Percentiles rank a stretch among this genome's conserved stretches.
Evolutionary conservation across 805 yeast species (phyloP).

Genomic region (Candida broadrunensis): DNA sequence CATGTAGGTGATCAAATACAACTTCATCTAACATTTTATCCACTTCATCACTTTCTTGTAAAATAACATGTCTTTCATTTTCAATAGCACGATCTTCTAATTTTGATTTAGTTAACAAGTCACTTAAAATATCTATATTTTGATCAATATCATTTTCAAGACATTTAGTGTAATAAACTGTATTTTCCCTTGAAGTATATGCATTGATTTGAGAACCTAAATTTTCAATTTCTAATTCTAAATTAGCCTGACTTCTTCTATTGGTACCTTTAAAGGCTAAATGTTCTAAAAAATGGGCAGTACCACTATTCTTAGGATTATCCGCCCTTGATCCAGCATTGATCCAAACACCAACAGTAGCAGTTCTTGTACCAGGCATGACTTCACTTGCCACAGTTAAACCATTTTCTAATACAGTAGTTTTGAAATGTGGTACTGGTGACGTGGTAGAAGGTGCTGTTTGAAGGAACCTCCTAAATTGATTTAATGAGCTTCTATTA

Average conservation of each 20-base stretch:
- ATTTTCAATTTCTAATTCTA: constrained; percentile 93
- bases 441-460: constrained; percentile 6
- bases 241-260: constrained; percentile 70
- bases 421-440: constrained; percentile 35
- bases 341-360: constrained; percentile 98
- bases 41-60: constrained; percentile 96
- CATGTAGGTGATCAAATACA: constrained; percentile 93
- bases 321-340: constrained; percentile 99
- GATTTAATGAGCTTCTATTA: neutral
- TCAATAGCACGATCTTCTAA: constrained; percentile 84
- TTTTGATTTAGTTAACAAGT: constrained; percentile 81
- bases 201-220: constrained; percentile 97
- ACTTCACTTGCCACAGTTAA: constrained; percentile 89
- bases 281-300: constrained; percentile 97
- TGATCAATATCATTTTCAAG: constrained; percentile 75
- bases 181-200: constrained; percentile 96
- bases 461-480: neutral
- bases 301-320: constrained; percentile 78
- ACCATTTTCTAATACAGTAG: constrained; percentile 84
- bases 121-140: constrained; percentile 85
- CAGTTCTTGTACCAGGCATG: constrained; percentile 85
- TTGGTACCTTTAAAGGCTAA: constrained; percentile 94
- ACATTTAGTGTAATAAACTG: constrained; percentile 94
- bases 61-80: constrained; percentile 93
- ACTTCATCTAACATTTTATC: constrained; percentile 99